phyloP scores from a whole-genome alignment of 805 yeast species.

The Cyberlindnera mycetangii region DNA sequence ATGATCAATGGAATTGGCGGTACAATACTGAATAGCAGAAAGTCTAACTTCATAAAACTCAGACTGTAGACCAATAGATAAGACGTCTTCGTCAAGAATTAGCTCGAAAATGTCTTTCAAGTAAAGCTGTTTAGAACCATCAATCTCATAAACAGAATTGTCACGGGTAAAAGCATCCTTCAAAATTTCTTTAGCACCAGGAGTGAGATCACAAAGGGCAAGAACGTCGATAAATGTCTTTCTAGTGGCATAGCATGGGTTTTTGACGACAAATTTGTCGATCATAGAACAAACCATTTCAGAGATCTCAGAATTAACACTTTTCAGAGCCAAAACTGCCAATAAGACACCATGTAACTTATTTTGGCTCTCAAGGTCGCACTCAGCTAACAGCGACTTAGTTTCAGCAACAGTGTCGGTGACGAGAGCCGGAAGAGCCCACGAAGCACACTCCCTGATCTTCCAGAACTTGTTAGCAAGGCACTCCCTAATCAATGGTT shows the following conservation, averaged over 20 bases:
- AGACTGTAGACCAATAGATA: constrained; percentile 37
- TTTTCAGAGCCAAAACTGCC: constrained; percentile 39
- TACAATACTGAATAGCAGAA: constrained; percentile 36
- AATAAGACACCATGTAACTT: constrained; percentile 57
- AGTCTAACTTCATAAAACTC: constrained; percentile 44
- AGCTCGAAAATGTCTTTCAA: constrained; percentile 33
- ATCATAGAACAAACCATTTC: constrained; percentile 7
- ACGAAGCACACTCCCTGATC: constrained; percentile 82
- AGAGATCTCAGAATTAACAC: constrained; percentile 9
- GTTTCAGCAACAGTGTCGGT: constrained; percentile 33
- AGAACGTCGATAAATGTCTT: constrained; percentile 32
- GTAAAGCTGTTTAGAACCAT: constrained; percentile 52
- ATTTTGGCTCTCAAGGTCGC: constrained; percentile 36
- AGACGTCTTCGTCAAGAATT: constrained; percentile 27
- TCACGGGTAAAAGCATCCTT: constrained; percentile 36
- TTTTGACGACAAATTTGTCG: constrained; percentile 20
- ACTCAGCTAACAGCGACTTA: constrained; percentile 22
- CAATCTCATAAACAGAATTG: constrained; percentile 28
- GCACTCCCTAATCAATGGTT: constrained; percentile 43
- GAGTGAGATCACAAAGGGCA: constrained; percentile 1
- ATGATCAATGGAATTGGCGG: constrained; percentile 6
- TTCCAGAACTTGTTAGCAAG: constrained; percentile 68
- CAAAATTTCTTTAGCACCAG: constrained; percentile 24
- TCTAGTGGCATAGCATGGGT: constrained; percentile 32
- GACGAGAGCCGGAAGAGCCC: constrained; percentile 55